phyloP scores from a whole-genome alignment of 2,329 filamentous ascomycete genomes.

The Trichophyton simii region DNA sequence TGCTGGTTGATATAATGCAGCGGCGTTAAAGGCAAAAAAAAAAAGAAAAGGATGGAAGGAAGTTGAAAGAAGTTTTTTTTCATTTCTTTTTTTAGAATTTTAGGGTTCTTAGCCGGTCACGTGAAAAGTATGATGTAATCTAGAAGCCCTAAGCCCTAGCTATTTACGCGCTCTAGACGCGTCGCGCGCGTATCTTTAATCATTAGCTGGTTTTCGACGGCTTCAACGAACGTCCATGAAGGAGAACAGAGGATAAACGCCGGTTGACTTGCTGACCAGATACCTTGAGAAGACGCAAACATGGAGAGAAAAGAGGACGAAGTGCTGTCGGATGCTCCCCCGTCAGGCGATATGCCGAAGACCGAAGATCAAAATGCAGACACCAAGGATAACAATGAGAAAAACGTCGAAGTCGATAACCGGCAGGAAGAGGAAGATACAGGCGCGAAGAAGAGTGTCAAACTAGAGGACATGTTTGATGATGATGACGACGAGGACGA shows the following conservation, averaged over 20 bases:
- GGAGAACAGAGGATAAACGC: background rate
- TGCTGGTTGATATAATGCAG: background rate
- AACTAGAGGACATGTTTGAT: slow-evolving; percentile 49
- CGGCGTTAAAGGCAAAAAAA: background rate
- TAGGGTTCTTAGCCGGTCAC: background rate
- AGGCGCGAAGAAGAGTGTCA: slow-evolving; percentile 12
- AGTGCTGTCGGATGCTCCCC: slow-evolving; percentile 8
- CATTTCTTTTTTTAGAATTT: background rate
- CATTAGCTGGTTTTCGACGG: background rate
- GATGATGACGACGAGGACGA: slow-evolving; percentile 46
- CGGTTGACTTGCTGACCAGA: background rate
- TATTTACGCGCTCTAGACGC: background rate
- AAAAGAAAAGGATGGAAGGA: background rate
- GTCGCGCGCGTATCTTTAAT: background rate
- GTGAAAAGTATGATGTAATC: background rate
- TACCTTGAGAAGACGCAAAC: background rate
- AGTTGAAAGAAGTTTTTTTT: background rate
- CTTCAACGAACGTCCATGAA: background rate
- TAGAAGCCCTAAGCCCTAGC: background rate
- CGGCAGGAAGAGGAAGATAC: background rate
- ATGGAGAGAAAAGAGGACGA: slow-evolving; percentile 10
- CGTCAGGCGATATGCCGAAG: slow-evolving; percentile 5
- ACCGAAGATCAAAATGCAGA: background rate
- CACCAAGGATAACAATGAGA: background rate
- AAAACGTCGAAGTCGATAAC: background rate